Percentiles rank a stretch among this genome's conserved stretches.
These are phyloP conservation scores for Tieghemostelium lacteum DNA, from an alignment of 78 protist genomes.

Conservation along the genomic window DNA sequence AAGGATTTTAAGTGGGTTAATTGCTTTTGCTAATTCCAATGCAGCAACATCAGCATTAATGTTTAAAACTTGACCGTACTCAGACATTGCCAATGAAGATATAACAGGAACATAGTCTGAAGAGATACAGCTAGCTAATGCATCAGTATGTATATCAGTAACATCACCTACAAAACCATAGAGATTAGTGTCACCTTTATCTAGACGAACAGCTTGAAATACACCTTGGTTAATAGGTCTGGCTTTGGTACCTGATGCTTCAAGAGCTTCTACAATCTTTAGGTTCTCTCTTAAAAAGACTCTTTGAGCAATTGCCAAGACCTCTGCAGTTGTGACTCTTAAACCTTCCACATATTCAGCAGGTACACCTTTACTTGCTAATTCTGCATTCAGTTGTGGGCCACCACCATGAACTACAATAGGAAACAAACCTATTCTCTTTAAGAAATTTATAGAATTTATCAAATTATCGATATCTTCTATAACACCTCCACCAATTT, in stretches of 20 bases:
- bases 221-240: slow-evolving; percentile 62
- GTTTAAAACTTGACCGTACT: slow-evolving; percentile 72
- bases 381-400: slow-evolving; percentile 82
- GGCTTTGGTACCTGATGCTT: slow-evolving; percentile 53
- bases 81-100: slow-evolving; percentile 56
- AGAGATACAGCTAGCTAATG: slow-evolving; percentile 18
- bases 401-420: slow-evolving; percentile 89
- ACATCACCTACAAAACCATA: slow-evolving; percentile 84
- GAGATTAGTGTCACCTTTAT: neutral
- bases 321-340: slow-evolving; percentile 78
- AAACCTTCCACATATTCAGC: slow-evolving; percentile 85
- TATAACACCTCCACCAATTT: slow-evolving; percentile 87
- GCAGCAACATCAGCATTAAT: slow-evolving; percentile 88
- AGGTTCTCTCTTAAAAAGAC: slow-evolving; percentile 69
- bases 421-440: slow-evolving; percentile 62
- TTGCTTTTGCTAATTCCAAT: slow-evolving; percentile 71
- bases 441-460: slow-evolving; percentile 39
- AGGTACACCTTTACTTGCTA: slow-evolving; percentile 58
- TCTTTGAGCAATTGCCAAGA: slow-evolving; percentile 80
- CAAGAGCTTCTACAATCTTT: slow-evolving; percentile 72
- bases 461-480: slow-evolving; percentile 48
- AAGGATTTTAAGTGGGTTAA: slow-evolving; percentile 74
- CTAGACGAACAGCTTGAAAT: slow-evolving; percentile 65
- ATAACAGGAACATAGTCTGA: slow-evolving; percentile 69
- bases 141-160: slow-evolving; percentile 53